Evolutionary conservation across 208 protist species (phyloP).

Genomic region (Acanthamoeba lenticulata): DNA sequence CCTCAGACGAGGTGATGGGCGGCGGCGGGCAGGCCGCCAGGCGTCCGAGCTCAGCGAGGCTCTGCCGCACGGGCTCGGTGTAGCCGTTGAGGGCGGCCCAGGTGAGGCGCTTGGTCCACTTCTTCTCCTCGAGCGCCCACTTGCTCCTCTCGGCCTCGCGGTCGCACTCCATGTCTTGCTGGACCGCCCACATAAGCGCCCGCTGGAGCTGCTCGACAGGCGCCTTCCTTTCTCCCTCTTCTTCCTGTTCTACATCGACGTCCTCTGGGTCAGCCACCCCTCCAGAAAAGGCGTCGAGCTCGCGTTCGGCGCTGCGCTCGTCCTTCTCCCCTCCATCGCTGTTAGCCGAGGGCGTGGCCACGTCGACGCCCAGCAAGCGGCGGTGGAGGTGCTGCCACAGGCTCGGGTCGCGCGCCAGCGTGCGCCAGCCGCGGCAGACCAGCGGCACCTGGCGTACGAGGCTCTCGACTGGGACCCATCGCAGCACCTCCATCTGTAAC

Average conservation of each 20-base stretch:
- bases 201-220: neutral
- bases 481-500: neutral
- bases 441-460: neutral
- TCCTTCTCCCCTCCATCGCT: no score
- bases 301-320: no score
- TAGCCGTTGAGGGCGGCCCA: neutral
- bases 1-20: no score
- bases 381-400: neutral
- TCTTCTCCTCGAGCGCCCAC: neutral
- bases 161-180: neutral
- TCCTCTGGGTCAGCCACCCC: neutral
- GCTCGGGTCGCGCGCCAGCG: neutral
- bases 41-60: neutral
- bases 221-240: neutral
- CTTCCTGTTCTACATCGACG: neutral
- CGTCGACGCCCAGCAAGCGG: neutral
- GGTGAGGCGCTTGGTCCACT: neutral
- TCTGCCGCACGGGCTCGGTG: neutral
- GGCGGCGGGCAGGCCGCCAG: no score
- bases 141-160: neutral
- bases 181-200: neutral
- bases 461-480: neutral
- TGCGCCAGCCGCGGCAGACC: neutral
- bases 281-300: neutral
- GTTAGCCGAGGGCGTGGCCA: no score